A percentile compares a stretch with the other conserved stretches of the same genome.
Evolutionary conservation across 345 rosid genomes (phyloP).

Genomic region (Brassica carinata): DNA sequence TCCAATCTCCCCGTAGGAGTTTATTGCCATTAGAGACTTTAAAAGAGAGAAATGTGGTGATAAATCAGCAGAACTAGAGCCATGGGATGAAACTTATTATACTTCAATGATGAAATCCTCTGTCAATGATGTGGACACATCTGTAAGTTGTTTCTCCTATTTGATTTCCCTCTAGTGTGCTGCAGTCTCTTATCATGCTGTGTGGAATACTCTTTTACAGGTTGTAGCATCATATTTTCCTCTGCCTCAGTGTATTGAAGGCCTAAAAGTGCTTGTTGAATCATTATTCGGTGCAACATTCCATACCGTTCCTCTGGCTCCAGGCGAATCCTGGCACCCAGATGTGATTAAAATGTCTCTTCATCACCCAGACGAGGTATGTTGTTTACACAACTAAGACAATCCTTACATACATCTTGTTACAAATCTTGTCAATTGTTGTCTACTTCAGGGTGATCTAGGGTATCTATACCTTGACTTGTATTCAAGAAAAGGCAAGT

Average conservation of each 20-base stretch:
- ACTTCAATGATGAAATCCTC: slow-evolving; percentile 83
- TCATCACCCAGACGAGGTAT: slow-evolving; percentile 92
- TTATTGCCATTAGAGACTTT: slow-evolving; percentile 57
- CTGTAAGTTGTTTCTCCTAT: slow-evolving; percentile 53
- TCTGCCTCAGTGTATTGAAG: slow-evolving; percentile 79
- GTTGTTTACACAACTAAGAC: slow-evolving; percentile 12
- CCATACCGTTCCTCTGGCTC: slow-evolving; percentile 59
- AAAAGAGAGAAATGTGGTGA: slow-evolving; percentile 66
- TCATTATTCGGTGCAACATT: slow-evolving; percentile 86
- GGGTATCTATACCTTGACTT: slow-evolving; percentile 93
- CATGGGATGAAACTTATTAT: slow-evolving; percentile 95
- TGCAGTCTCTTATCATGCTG: not conserved
- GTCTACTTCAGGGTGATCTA: slow-evolving; percentile 72
- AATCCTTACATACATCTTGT: not conserved
- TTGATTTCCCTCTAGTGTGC: not conserved
- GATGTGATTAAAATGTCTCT: slow-evolving; percentile 82
- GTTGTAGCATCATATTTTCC: slow-evolving; percentile 89
- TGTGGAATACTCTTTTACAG: slow-evolving; percentile 46
- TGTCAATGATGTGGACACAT: slow-evolving; percentile 63
- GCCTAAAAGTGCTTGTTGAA: slow-evolving; percentile 72
- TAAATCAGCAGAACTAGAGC: slow-evolving; percentile 62
- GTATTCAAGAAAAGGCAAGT: slow-evolving; percentile 79
- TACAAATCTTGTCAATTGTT: slow-evolving; percentile 19
- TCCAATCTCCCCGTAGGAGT: slow-evolving; percentile 58
- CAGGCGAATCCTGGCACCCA: slow-evolving; percentile 98